These are phyloP conservation scores for Nannizzia gypsea DNA, from an alignment of 2,329 filamentous ascomycete genomes.

Conservation along the genomic window DNA sequence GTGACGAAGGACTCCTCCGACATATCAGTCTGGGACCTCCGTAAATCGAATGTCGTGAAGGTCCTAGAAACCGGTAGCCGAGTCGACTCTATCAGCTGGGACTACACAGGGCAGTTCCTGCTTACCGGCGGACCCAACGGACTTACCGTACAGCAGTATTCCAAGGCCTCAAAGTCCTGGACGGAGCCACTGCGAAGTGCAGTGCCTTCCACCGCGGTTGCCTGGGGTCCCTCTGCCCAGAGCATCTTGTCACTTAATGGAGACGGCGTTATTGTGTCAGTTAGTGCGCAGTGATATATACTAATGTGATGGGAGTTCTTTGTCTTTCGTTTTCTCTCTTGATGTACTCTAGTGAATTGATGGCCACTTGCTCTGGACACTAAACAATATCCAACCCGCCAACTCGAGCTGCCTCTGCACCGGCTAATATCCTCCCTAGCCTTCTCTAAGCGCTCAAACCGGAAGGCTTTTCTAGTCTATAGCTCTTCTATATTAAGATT, in stretches of 20 bases:
- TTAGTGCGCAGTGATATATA: constrained; percentile 44
- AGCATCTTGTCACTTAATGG: constrained; percentile 62
- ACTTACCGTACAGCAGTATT: constrained; percentile 78
- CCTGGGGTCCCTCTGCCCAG: constrained; percentile 66
- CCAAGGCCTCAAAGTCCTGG: constrained; percentile 79
- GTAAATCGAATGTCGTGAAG: constrained; percentile 72
- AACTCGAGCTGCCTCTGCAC: not conserved
- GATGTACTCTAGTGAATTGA: constrained; percentile 2
- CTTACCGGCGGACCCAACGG: constrained; percentile 69
- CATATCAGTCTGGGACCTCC: constrained; percentile 81
- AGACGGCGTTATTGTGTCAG: constrained; percentile 63
- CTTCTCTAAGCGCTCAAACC: no score
- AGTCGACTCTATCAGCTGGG: constrained; percentile 72
- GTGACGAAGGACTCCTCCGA: constrained; percentile 63
- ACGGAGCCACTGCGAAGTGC: constrained; percentile 70
- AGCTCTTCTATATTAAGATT: not conserved
- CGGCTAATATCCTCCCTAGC: not conserved
- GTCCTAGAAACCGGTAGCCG: constrained; percentile 71
- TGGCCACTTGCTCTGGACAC: not conserved
- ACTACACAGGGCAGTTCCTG: constrained; percentile 89
- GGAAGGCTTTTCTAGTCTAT: no score
- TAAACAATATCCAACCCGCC: not conserved
- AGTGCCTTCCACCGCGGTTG: constrained; percentile 57
- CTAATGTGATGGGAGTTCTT: not conserved
- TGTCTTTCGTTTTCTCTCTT: not conserved